Conservation (phyloP, 2,329 filamentous ascomycete species). For the Penicillium brasilianum region DNA sequence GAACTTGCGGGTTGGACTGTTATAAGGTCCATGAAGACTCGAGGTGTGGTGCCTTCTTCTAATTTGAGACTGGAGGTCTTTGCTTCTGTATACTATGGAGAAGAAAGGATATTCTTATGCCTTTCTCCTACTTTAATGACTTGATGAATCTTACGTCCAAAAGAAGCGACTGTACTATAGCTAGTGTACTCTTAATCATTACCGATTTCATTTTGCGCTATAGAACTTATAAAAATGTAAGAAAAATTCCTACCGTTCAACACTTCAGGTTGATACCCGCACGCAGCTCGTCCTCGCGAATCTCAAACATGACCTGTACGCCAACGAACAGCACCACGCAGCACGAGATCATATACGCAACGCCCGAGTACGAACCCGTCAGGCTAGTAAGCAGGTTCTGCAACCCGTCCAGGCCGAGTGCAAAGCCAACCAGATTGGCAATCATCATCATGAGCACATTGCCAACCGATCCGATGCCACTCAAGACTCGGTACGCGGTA, state of each 20-base stretch:
- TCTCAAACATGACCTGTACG: slow-evolving; percentile 95
- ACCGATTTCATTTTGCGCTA: background rate
- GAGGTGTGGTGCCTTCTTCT: slow-evolving; percentile 51
- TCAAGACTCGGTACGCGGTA: slow-evolving; percentile 77
- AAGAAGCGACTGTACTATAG: slow-evolving; percentile 1
- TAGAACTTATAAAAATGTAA: background rate
- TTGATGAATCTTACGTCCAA: slow-evolving; percentile 2
- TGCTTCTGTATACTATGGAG: slow-evolving; percentile 20
- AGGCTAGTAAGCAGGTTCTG: slow-evolving; percentile 77
- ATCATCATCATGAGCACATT: slow-evolving; percentile 96
- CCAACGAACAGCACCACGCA: slow-evolving; percentile 80
- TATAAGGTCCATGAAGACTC: slow-evolving; percentile 55
- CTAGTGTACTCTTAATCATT: background rate
- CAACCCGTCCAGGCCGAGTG: slow-evolving; percentile 86
- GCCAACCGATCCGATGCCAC: slow-evolving; percentile 76
- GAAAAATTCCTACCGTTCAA: slow-evolving; percentile 44
- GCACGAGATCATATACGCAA: slow-evolving; percentile 73
- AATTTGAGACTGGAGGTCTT: slow-evolving; percentile 7
- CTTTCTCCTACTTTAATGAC: background rate
- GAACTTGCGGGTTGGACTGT: slow-evolving; percentile 55
- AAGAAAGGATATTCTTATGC: background rate
- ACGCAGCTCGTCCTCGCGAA: slow-evolving; percentile 81
- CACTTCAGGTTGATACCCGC: slow-evolving; percentile 84
- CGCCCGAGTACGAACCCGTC: slow-evolving; percentile 74
- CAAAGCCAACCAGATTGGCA: slow-evolving; percentile 94